Base-by-base conservation (phyloP, 371 early-diverging fungal genomes). In the Mortierella sp. region DNA sequence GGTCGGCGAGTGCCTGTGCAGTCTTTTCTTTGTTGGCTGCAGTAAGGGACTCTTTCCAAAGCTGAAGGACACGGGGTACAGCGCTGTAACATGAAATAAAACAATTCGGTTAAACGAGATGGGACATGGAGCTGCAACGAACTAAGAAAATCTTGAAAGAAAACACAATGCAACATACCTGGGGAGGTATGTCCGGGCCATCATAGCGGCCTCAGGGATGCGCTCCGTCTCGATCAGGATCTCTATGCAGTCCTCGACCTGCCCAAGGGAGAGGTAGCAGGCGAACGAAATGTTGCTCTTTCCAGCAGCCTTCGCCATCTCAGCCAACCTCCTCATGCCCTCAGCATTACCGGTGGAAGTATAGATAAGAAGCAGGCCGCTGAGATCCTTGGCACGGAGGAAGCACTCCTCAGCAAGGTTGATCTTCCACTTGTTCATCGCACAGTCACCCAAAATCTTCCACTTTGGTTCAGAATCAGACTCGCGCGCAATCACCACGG, bases 161-260 rank as follows among this genome's bases (percentile, higher is more conserved):
- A n/a, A n/a, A 43, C 2, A 12, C 5, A 23, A 34, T 37, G n/a
- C n/a, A 14, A 34, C 84, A 48, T 91, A 86, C 60, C 87, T 87
- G n/a, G 98, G 98, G 32, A 88, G 79, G 70, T 96, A 94, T 0
- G 99, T 91, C 64, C 96, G 85, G 4, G 98, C 97, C 80, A 96
- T 87, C 80, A 97, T 86, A 30, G 97, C 96, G 1, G 99, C 99
- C 82, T 99, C 99, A n/a, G 98, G 94, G 31, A 94, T 83, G 53
- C 98, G 93, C 15, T 94, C 92, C 21, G 95, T 93, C 48, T 90
- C 85, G 61, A 92, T 80, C 50, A 99, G 84, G 17, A 98, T 79
- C 17, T 93, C 92, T 54, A 97, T 86, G 52, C 93, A 92, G 42
- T 92, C 87, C 51, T 93, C 90, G 42, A 87, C 75, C 24, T 92